Evolutionary conservation across 1,139 yeast genomes (phyloP), one percentile per base, ranked within the genome.

Genomic region (Yamadazyma blattariae): DNA sequence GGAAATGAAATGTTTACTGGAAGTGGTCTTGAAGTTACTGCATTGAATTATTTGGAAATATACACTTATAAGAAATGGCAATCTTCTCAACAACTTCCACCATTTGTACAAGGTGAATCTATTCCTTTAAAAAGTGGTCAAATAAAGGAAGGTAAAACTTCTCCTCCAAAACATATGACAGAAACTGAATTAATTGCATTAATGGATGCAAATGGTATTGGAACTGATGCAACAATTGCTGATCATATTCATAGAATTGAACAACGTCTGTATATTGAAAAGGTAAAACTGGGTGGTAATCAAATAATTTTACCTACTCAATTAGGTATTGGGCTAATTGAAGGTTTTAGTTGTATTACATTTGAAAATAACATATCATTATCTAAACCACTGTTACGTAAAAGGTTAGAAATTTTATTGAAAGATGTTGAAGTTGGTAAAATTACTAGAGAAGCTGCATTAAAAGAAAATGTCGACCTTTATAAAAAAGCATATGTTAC

Each of bases 171-270:
- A 25, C 83, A 79, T 37, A 74, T 94, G 71, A 90, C 98, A 0
- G 99, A 94, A 58, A 74, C 96, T 0, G 98, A 92, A 51, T 68
- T 94, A 25, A 88, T 94, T 61, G 84, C 89, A 9, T 63, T 92
- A 34, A 94, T 94, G 99, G 98, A 94, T 62, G 87, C 79, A 6
- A 94, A 94, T 59, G 97, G 97, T 0, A 94, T 94, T 32, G 99
- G 99, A 1, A 94, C 99, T 0, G 99, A 94, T 64, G 98, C 99
- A 1, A 94, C 99, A 0, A 94, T 94, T 63, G 98, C 98, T 0
- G 98, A 92, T 29, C 99, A 94, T 57, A 92, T 94, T 25, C 90
- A 85, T 41, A 90, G 86, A 52, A 80, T 94, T 30, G 62, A 74
- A 18, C 57, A 58, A 9, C 62, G 98, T 36, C 77, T 79, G 22